These are phyloP conservation scores for Penicillium turbatum DNA, from an alignment of 495 filamentous ascomycete species.

Conservation along the genomic window DNA sequence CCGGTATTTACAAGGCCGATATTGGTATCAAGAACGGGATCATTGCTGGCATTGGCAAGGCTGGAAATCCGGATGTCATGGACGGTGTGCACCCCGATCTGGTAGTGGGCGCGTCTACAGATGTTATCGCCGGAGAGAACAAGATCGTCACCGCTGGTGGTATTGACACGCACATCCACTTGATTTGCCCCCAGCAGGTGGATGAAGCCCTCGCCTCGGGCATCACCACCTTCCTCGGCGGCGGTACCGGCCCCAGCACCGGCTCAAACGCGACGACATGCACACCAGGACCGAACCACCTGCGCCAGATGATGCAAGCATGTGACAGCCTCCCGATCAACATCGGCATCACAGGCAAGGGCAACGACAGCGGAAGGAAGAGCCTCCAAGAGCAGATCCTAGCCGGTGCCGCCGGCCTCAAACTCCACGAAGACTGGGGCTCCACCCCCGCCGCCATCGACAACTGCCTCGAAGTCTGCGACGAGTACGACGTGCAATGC, in stretches of 20 bases:
- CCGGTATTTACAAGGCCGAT: slow-evolving; percentile 94
- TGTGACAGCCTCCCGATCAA: slow-evolving; percentile 85
- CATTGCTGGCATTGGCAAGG: slow-evolving; percentile 91
- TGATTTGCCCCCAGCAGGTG: slow-evolving; percentile 94
- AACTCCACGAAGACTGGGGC: slow-evolving; percentile 98
- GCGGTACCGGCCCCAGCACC: slow-evolving; percentile 93
- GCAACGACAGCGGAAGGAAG: slow-evolving; percentile 72
- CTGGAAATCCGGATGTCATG: slow-evolving; percentile 97
- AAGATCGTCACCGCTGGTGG: slow-evolving; percentile 92
- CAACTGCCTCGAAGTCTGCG: slow-evolving; percentile 80
- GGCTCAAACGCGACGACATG: slow-evolving; percentile 94
- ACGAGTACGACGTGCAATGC: slow-evolving; percentile 87
- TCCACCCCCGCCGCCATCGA: slow-evolving; percentile 91
- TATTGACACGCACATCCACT: slow-evolving; percentile 91
- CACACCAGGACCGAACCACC: slow-evolving; percentile 78
- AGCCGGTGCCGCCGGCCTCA: slow-evolving; percentile 86
- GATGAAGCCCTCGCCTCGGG: slow-evolving; percentile 82
- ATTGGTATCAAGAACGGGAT: slow-evolving; percentile 88
- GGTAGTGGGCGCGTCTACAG: slow-evolving; percentile 85
- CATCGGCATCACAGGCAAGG: slow-evolving; percentile 92
- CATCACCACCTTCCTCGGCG: slow-evolving; percentile 88
- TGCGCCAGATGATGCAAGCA: slow-evolving; percentile 91
- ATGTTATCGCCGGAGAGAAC: slow-evolving; percentile 92
- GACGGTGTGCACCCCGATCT: slow-evolving; percentile 74
- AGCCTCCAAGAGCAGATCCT: slow-evolving; percentile 77